Percentiles rank a stretch among this genome's conserved stretches.
Evolutionary conservation across 1,139 yeast species (phyloP).

Genomic region (Candida tunisiensis): DNA sequence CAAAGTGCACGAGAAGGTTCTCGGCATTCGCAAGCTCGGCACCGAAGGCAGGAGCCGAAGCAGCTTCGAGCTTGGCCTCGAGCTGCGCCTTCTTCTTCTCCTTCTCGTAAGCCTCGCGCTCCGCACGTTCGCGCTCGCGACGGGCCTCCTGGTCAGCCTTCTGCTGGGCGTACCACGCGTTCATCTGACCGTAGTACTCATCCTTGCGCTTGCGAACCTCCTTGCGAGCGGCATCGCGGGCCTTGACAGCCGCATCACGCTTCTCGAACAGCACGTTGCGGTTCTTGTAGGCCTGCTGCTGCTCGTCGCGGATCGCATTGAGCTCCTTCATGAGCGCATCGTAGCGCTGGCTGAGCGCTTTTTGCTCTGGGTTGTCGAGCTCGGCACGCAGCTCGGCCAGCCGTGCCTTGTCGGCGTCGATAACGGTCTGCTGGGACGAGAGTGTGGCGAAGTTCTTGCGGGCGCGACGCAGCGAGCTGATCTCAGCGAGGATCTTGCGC

Average conservation of each 20-base stretch:
- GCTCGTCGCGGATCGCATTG: conserved; percentile 39
- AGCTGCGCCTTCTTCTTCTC: conserved; percentile 28
- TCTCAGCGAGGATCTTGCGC: conserved; percentile 72
- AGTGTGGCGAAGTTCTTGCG: conserved; percentile 64
- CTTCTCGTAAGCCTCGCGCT: conserved; percentile 36
- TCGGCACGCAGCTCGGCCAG: conserved; percentile 60
- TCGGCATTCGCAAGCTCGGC: conserved; percentile 61
- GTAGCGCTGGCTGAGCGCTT: conserved; percentile 35
- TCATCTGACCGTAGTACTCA: conserved; percentile 15
- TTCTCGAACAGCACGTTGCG: conserved; percentile 45
- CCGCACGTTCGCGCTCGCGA: conserved; percentile 37
- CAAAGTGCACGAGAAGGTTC: conserved; percentile 52
- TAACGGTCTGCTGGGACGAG: conserved; percentile 59
- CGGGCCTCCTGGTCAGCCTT: conserved; percentile 44
- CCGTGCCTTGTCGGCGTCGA: conserved; percentile 68
- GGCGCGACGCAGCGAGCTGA: conserved; percentile 66
- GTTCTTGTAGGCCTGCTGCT: conserved; percentile 50
- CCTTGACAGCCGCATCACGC: conserved; percentile 38
- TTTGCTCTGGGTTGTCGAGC: conserved; percentile 45
- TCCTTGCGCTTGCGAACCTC: conserved; percentile 36
- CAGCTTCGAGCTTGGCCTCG: conserved; percentile 52
- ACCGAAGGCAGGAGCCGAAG: conserved; percentile 67
- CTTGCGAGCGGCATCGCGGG: conserved; percentile 47
- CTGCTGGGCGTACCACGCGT: conserved; percentile 23
- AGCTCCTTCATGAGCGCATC: conserved; percentile 46